Percentiles rank a stretch among this genome's conserved stretches.
These are phyloP conservation scores for Psilocybe mexicana DNA, from an alignment of 1,284 basidiomycete genomes.

Conservation along the genomic window DNA sequence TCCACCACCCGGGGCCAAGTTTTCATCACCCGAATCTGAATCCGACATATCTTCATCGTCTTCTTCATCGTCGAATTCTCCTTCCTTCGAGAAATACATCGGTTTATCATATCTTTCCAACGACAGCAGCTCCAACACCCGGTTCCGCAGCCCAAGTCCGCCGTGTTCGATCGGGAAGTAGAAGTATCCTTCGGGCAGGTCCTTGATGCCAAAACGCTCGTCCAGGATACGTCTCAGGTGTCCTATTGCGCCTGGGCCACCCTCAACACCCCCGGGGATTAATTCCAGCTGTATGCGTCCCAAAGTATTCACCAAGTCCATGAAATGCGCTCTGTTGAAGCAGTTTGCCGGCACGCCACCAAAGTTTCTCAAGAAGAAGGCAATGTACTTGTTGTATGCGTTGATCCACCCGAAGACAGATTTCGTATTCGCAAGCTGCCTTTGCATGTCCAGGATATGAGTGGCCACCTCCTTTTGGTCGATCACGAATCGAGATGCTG, in stretches of 20 bases:
- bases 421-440: constrained; percentile 37
- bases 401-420: constrained; percentile 43
- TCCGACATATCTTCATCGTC: neutral
- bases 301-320: constrained; percentile 34
- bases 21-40: constrained; percentile 7
- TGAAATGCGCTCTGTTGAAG: constrained; percentile 34
- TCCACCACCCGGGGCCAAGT: constrained; percentile 13
- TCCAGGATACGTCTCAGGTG: constrained; percentile 34
- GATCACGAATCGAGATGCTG: constrained; percentile 34
- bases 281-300: constrained; percentile 37
- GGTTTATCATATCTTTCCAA: constrained; percentile 20
- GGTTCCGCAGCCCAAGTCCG: constrained; percentile 39
- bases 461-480: constrained; percentile 36
- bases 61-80: neutral
- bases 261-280: constrained; percentile 22
- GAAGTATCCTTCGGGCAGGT: constrained; percentile 43
- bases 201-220: constrained; percentile 32
- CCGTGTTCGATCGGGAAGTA: constrained; percentile 42
- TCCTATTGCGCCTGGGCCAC: constrained; percentile 29
- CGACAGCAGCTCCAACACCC: constrained; percentile 39
- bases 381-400: constrained; percentile 43
- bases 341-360: constrained; percentile 37
- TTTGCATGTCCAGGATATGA: constrained; percentile 38
- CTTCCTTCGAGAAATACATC: neutral
- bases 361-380: constrained; percentile 40